A percentile compares a stretch with the other conserved stretches of the same genome.
Conservation (phyloP, 225 moss, liverwort and hornwort genomes). For the Rhytidiadelphus loreus region DNA sequence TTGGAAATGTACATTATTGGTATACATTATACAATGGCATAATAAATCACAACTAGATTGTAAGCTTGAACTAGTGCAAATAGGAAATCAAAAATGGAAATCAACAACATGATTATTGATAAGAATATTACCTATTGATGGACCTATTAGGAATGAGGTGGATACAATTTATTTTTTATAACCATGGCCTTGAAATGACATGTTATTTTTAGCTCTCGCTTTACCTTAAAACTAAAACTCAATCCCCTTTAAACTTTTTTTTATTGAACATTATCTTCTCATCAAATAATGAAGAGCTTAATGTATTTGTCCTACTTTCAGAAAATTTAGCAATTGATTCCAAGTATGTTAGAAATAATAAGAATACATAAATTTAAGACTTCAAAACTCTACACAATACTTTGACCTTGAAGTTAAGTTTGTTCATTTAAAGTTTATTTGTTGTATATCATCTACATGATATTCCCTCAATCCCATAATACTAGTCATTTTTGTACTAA, state of each 20-base stretch:
- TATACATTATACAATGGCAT: fast-evolving
- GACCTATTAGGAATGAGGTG: not conserved
- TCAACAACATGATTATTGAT: fast-evolving
- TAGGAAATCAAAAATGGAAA: not conserved
- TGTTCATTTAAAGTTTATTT: not conserved
- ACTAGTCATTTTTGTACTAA: no score
- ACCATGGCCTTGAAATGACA: not conserved
- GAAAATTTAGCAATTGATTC: not conserved
- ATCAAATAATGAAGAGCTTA: not conserved
- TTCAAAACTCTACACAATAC: not conserved
- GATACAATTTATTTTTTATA: not conserved
- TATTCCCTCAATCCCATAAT: not conserved
- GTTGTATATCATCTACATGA: not conserved
- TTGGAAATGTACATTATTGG: not conserved
- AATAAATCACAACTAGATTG: no score
- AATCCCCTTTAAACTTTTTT: no score
- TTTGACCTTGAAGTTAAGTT: not conserved
- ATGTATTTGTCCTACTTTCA: not conserved
- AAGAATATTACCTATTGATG: not conserved
- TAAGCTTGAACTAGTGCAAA: no score
- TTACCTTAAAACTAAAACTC: no score
- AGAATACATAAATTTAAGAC: not conserved
- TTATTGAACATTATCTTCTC: not conserved
- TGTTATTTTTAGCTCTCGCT: not conserved
- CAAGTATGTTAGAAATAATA: not conserved